Evolutionary conservation across 2,329 filamentous ascomycete genomes (phyloP), one percentile per base, ranked within the genome.

Genomic region (Talaromyces sp.): DNA sequence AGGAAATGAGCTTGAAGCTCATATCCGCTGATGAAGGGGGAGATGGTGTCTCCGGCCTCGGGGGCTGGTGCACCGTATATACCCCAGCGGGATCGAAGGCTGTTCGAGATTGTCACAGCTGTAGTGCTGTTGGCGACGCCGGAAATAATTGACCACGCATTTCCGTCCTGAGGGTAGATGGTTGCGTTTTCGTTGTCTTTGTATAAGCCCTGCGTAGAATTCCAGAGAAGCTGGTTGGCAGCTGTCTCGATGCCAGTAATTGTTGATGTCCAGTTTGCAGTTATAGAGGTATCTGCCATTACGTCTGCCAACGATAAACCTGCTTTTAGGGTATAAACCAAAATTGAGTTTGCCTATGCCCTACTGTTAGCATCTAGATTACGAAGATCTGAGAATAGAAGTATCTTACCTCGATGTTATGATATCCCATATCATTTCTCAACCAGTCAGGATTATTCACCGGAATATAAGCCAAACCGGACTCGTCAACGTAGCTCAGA

Each of bases 11-110:
- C 79, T 61, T 79, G 77, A 3, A 82, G 67, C 62, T 82, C 80
- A 67, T 81, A 81, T 41, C 74, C 74, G 6, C 72, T 72, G 60
- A 80, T 76, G 69, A 81, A 82, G 0, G 79, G 79, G 0, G 76
- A 79, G 24, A 82, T 72, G 4, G 79, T 78, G 43, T 73, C 70
- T 2, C 70, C 72, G 1, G 77, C 75, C 67, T 82, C 79, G 0
- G 78, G 77, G 1, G 80, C 77, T 3, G 79, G 80, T 3, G 81
- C 79, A n/a, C 82, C 82, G 67, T 79, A 79, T 19, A 43, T 24
- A 4, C 73, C 78, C 81, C 82, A 48, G 13, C 45, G 45, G 3
- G 45, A 48, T 48, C 22, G 22, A 8, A 48, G 45, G 13, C 45
- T 48, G 6, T 27, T 48, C 24, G 45, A 48, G 0, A 48, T 27